phyloP scores from a whole-genome alignment of 768 basidiomycete genomes.

The Pilatotrama ljubarskyi region DNA sequence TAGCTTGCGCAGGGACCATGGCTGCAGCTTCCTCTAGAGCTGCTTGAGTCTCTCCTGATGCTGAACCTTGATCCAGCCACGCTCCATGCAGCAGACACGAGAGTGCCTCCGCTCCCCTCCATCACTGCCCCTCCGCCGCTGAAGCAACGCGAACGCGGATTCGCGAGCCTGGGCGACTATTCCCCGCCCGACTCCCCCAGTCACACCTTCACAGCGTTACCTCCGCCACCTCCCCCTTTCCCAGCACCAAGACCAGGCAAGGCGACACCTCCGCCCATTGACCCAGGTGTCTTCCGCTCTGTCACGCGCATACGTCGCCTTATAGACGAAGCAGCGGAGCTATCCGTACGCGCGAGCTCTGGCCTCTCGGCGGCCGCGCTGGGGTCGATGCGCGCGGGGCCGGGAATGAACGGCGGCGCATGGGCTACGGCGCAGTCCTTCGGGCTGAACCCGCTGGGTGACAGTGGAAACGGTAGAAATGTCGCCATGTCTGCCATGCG shows the following conservation, averaged over 20 bases:
- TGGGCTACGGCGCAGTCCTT: conserved; percentile 67
- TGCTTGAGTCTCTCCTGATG: conserved; percentile 77
- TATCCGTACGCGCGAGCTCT: conserved; percentile 85
- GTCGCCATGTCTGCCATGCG: conserved; percentile 85
- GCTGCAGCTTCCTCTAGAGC: conserved; percentile 85
- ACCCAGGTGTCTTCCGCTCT: conserved; percentile 82
- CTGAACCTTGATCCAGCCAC: conserved; percentile 78
- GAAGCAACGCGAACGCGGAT: conserved; percentile 49
- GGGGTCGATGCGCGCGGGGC: conserved; percentile 56
- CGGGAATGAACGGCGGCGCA: conserved; percentile 44
- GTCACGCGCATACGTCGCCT: conserved; percentile 74
- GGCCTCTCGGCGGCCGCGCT: conserved; percentile 77
- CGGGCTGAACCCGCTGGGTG: conserved; percentile 60
- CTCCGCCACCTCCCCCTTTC: conserved; percentile 46
- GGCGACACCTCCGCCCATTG: conserved; percentile 82
- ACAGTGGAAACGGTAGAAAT: conserved; percentile 62
- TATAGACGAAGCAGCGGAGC: conserved; percentile 87
- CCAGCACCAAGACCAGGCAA: conserved; percentile 61
- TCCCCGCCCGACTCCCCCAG: conserved; percentile 35
- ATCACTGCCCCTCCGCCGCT: conserved; percentile 23
- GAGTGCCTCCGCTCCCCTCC: conserved; percentile 38
- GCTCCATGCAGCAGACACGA: conserved; percentile 46
- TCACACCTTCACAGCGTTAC: conserved; percentile 29
- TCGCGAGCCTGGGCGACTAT: conserved; percentile 43
- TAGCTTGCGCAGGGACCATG: conserved; percentile 73